These are phyloP conservation scores for Trichosporon asahii DNA, from an alignment of 1,284 basidiomycete genomes.

Conservation along the genomic window DNA sequence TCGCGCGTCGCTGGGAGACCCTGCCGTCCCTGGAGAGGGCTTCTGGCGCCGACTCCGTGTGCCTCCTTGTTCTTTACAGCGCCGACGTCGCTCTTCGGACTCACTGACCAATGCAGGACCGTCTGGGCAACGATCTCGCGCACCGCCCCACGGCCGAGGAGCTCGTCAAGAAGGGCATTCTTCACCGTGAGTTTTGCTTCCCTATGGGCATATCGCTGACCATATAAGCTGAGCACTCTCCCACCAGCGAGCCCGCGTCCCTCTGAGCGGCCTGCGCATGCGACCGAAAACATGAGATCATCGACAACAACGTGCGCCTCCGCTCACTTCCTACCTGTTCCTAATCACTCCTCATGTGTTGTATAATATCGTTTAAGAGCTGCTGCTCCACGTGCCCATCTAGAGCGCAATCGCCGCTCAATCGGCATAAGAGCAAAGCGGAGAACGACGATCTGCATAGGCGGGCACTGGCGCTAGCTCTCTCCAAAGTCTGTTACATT, in stretches of 20 bases:
- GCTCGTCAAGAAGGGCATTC: slow-evolving; percentile 68
- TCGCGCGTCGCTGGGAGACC: background rate
- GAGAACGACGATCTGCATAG: background rate
- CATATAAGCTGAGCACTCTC: background rate
- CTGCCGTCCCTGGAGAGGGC: background rate
- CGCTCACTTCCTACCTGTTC: background rate
- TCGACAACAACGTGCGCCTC: background rate
- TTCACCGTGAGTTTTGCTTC: slow-evolving; percentile 55
- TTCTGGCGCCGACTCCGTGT: background rate
- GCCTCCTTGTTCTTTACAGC: background rate
- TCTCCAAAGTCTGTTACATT: background rate
- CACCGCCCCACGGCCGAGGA: slow-evolving; percentile 65
- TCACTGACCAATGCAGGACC: slow-evolving; percentile 55
- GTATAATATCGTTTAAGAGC: background rate
- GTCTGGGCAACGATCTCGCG: slow-evolving; percentile 64
- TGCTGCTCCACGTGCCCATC: no score
- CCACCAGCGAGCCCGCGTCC: background rate
- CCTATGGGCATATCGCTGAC: background rate
- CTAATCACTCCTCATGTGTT: background rate
- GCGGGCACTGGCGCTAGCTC: background rate
- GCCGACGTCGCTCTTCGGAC: background rate
- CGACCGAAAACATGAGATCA: background rate
- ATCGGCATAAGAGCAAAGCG: background rate
- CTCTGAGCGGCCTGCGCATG: background rate
- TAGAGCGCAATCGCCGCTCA: background rate